phyloP scores from a whole-genome alignment of 1,284 basidiomycete species.

The Apiotrichum porosum region DNA sequence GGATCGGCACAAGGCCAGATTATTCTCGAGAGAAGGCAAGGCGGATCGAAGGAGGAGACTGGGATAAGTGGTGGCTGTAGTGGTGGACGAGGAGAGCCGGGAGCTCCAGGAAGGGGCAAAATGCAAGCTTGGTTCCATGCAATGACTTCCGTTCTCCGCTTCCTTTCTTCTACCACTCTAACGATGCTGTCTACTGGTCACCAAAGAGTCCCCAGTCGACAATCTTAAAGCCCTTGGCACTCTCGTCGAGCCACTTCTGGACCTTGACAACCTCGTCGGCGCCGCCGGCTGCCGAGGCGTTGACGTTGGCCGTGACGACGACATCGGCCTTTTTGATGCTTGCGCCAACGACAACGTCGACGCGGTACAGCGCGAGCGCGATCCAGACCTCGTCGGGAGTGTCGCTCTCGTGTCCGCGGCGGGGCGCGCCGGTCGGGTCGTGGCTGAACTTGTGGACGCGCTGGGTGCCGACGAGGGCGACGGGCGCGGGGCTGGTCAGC shows the following conservation, averaged over 20 bases:
- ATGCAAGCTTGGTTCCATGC: neutral
- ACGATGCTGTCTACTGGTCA: conserved; percentile 23
- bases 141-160: neutral
- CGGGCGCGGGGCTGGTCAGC: conserved; percentile 53
- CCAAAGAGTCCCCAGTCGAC: conserved; percentile 69
- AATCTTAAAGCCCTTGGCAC: conserved; percentile 64
- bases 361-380: conserved; percentile 69
- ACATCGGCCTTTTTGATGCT: conserved; percentile 65
- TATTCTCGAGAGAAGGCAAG: no score
- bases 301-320: conserved; percentile 73
- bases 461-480: conserved; percentile 62
- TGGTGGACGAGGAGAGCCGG: neutral
- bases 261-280: conserved; percentile 62
- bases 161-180: conserved; percentile 2
- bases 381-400: conserved; percentile 65
- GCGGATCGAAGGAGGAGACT: no score
- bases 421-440: conserved; percentile 38
- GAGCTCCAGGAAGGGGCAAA: neutral
- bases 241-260: conserved; percentile 57
- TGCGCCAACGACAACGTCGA: conserved; percentile 22
- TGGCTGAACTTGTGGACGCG: conserved; percentile 64
- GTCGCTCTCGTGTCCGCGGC: conserved; percentile 44
- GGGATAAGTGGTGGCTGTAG: neutral
- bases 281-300: conserved; percentile 55
- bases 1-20: no score